phyloP scores from a whole-genome alignment of 306 rosid species.

The Ammopiptanthus mongolicus region DNA sequence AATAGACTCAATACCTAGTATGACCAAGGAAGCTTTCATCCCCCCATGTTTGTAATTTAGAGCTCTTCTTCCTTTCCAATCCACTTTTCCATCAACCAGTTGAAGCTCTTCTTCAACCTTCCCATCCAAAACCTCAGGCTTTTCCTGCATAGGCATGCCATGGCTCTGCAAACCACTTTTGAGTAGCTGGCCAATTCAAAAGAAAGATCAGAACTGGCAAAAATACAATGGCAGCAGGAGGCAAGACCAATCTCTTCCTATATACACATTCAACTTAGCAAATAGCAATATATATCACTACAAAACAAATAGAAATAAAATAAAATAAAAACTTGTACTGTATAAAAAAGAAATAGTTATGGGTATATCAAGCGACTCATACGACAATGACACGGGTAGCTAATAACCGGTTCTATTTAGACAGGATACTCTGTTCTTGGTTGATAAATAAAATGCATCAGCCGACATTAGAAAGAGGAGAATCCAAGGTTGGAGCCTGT shows the following conservation, averaged over 20 bases:
- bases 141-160: slow-evolving; percentile 55
- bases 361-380: background rate
- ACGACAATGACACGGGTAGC: background rate
- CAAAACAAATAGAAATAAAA: background rate
- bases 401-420: slow-evolving; percentile 3
- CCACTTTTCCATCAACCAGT: slow-evolving; percentile 70
- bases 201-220: slow-evolving; percentile 12
- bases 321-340: background rate
- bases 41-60: slow-evolving; percentile 73
- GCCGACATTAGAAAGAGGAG: slow-evolving; percentile 24
- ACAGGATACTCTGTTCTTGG: background rate
- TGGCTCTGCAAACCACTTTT: slow-evolving; percentile 1
- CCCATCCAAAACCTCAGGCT: slow-evolving; percentile 21
- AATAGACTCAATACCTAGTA: too few species aligned
- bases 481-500: slow-evolving; percentile 2
- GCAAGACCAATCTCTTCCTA: slow-evolving; percentile 11
- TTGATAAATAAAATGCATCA: slow-evolving; percentile 19
- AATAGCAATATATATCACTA: background rate
- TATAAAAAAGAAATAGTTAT: background rate
- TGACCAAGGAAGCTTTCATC: slow-evolving; percentile 36
- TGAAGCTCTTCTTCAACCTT: slow-evolving; percentile 22
- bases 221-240: slow-evolving; percentile 5
- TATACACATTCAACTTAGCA: slow-evolving; percentile 11
- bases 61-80: slow-evolving; percentile 91
- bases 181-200: background rate